Evolutionary conservation across 1,284 basidiomycete genomes (phyloP).

Genomic region (Leccinum pachyderme): DNA sequence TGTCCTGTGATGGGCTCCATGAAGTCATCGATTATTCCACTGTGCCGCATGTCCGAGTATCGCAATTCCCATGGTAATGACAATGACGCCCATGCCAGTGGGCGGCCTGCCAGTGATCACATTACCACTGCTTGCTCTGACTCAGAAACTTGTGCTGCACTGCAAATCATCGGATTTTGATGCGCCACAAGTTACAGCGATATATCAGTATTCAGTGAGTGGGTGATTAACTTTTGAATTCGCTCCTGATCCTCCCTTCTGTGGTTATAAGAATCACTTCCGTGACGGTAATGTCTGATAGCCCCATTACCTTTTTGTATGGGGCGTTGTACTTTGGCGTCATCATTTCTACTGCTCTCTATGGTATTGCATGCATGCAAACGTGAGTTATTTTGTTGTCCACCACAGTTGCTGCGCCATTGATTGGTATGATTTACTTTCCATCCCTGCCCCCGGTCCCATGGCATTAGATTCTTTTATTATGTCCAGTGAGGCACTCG

Average conservation of each 20-base stretch:
- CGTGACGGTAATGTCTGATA: background rate
- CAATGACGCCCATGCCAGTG: too few relatives aligned
- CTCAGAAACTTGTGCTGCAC: background rate
- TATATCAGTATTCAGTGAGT: too few relatives aligned
- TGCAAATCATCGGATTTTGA: background rate
- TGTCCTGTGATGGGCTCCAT: too few relatives aligned
- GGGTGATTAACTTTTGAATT: background rate
- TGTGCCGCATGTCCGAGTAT: too few relatives aligned
- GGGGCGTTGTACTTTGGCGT: conserved; percentile 1
- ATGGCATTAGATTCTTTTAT: background rate
- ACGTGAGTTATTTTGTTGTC: background rate
- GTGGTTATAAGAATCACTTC: too few relatives aligned
- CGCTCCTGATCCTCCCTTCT: background rate
- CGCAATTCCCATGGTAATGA: too few relatives aligned
- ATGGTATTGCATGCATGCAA: background rate
- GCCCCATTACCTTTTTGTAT: background rate
- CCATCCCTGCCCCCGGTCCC: background rate
- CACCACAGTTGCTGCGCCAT: background rate
- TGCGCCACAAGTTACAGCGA: background rate
- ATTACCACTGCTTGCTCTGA: too few relatives aligned
- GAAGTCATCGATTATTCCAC: too few relatives aligned
- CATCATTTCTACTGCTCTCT: background rate
- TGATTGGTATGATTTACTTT: background rate
- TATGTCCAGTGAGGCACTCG: conserved; percentile 1
- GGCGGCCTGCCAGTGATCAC: too few relatives aligned